Evolutionary conservation across 2,329 filamentous ascomycete species (phyloP), one percentile per base, ranked within the genome.

Genomic region (Hypoxylon sp.): DNA sequence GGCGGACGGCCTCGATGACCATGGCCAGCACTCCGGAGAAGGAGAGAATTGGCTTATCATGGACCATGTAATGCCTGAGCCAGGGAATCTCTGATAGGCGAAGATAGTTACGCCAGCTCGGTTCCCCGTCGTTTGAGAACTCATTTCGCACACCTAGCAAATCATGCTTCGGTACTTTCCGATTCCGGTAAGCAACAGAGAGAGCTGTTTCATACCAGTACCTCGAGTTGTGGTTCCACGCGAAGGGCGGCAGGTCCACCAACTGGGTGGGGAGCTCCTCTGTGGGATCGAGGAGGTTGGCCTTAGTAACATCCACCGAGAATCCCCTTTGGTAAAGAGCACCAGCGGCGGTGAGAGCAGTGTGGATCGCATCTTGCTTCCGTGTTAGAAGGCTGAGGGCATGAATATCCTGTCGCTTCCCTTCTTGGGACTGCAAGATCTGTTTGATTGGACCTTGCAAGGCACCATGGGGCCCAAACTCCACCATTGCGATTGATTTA

Each of bases 1-100:
- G 71, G n/a, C 71, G 70, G 39, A 76, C 71, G 0, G 77, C 79
- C 51, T 80, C 77, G 1, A 78, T 73, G 4, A 77, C 76, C 77
- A 79, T 78, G 14, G 74, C 70, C 1, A 80, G 46, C 53, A 76
- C 78, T 1, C 76, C 75, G 1, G 81, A 79, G n/a, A 79, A 82
- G 32, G 84, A 82, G 55, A 82, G 84, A 59, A 85, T 78, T 60
- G 82, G 81, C 45, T 83, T 81, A 66, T 77, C 80, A 45, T 83
- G 77, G 61, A 86, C 82, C 45, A 77, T 71, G 71, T 86, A 85
- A 67, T 86, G 83, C 43, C 81, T 75, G 7, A 84, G 78, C 72
- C 86, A 87, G 1, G 79, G 78, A 1, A 79, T 47, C 52, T 80
- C 76, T 9, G 68, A 70, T 6, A 75, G 69, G n/a, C 75, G 75